Evolutionary conservation across 805 yeast species (phyloP), one percentile per base, ranked within the genome.

Genomic region (Candida suzukii): DNA sequence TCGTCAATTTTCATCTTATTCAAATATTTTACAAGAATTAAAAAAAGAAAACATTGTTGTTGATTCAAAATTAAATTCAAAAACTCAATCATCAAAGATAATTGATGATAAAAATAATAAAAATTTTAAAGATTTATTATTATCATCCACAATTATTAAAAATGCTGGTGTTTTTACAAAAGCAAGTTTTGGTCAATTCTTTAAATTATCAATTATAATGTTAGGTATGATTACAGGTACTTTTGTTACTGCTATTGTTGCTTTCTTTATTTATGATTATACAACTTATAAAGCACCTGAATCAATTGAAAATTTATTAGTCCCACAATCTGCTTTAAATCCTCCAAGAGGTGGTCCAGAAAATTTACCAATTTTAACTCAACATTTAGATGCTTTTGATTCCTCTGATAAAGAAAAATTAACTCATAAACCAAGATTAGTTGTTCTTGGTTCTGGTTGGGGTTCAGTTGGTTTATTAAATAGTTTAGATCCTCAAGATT

Each of bases 311-410:
- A 64, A 67, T 36, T 63, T 80, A 37, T 60, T 63, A 16, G 76
- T 81, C 14, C 74, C 82, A 11, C 57, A 63, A 18, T 61, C 67
- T 20, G 83, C 85, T 1, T 53, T 80, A 38, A 52, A 68, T 32
- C 85, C 87, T 25, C 63, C 66, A 31, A 54, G 53, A 8, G 88
- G 88, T 7, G 88, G 88, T 3, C 87, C 88, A 19, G 84, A 81
- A 53, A 78, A 82, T 49, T 61, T 82, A 44, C 87, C 86, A 1
- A 73, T 81, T 24, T 64, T 78, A 46, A 69, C 68, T 30, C 67
- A 72, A 28, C 73, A 71, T 44, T 59, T 81, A 41, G 88, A 80
- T 51, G 74, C 76, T 31, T 71, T 67, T 45, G 87, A 81, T 52
- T 58, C 64, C 22, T 68, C 63, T 18, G 68, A 59, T n/a, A 73